Evolutionary conservation across 345 rosid species (phyloP), one percentile per base, ranked within the genome.

Genomic region (Aquilaria malaccensis): DNA sequence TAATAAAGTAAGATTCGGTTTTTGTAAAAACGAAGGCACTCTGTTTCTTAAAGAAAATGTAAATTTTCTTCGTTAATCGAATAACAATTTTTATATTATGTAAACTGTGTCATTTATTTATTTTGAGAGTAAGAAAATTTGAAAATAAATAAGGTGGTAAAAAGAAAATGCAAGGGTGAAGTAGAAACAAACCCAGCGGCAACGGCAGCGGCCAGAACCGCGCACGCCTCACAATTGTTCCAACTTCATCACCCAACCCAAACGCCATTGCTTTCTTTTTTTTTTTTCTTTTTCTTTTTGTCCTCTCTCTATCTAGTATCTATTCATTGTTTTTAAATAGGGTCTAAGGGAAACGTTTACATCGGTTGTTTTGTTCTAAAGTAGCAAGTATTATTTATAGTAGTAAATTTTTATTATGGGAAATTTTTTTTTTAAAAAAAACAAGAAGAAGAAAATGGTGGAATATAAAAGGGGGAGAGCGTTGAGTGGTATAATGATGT

Each of bases 131-230:
- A 7, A 29, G 11, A 41, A 33, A 12, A 62, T 61, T 9, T 50
- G 15, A 50, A 61, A 33, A 31, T 41, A 30, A 53, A 56, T 32
- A 50, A 12, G 11, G 47, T 2, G 1, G 43, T 30, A 29, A 5
- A n/a, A 30, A 33, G 32, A 33, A 13, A 52, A 68, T 11, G 69
- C 63, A 70, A 55, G 74, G 68, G 60, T 63, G 63, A 51, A 45
- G 55, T 15, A 52, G 59, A 63, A 72, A 59, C 56, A 58, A 52
- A 50, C 67, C 67, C 70, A 72, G 67, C 52, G 53, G 51, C 62
- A 70, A 70, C 64, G 73, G 70, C 67, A 58, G 58, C 50, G 61
- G 52, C 15, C 70, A 64, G 61, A 37, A 62, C 52, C 64, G 67
- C 50, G 52, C 59, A 59, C 75, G 29, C 74, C 30, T 51, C 47